Base-by-base conservation (phyloP, 768 basidiomycete species). In the Chalciporus piperatus region DNA sequence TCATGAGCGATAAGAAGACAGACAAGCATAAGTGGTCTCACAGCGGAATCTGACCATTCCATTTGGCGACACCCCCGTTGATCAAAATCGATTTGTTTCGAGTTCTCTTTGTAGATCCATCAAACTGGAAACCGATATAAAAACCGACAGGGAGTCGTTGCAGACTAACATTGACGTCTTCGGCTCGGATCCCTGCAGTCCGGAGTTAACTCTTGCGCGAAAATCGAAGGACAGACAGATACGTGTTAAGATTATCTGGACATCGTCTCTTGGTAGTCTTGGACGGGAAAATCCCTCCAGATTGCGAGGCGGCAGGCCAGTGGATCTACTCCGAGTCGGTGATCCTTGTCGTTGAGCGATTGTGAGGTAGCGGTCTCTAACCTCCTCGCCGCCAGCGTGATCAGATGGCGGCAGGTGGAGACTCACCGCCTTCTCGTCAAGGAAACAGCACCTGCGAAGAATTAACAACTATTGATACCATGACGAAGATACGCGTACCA, bases 1-100 rank as follows among this genome's bases (percentile, higher is more conserved):
- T 27, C 27, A 27, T 27, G 27, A 27, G 27, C 27, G 27, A 27
- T 9, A 27, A 9, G 27, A 6, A 25, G 25, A 6, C 27, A 27
- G 6, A 27, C 2, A 7, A 9, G 6, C 2, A 27, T 22, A 1
- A 27, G 27, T 32, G 74, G 30, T 12, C 30, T 55, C 10, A 74
- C 75, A 17, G 59, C 45, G 12, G 5, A 68, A 43, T 13, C 50
- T 64, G 41, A 50, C 45, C 1, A 20, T 38, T 6, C 20, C 33
- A 25, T 16, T 19, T 39, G 10, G 39, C 19, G 9, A 30, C 19
- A 7, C 12, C 22, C n/a, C 16, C 14, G 14, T 47, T 20, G 25
- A 41, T 9, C 10, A 20, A 25, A 13, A 47, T 6, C 2, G 38
- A 20, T 25, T 47, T 52, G 20, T n/a, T 52, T 10, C 3, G 7